Evolutionary conservation across 768 basidiomycete species (phyloP).

Genomic region (Imleria badia): DNA sequence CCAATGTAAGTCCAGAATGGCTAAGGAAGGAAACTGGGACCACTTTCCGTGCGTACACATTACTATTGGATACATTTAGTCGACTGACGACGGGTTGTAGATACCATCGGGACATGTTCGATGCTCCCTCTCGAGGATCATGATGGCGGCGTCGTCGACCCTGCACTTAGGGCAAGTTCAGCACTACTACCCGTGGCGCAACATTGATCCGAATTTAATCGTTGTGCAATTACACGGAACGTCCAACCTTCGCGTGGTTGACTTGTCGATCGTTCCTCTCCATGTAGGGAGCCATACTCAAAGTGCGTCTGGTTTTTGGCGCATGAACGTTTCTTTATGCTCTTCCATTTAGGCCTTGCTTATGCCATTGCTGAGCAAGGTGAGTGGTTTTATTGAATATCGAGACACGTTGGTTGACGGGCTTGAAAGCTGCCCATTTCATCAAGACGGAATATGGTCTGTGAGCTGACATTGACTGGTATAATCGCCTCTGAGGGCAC

Average conservation of each 20-base stretch:
- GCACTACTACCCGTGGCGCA: background rate
- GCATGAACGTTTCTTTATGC: background rate
- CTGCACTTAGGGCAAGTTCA: background rate
- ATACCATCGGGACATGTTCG: constrained; percentile 1
- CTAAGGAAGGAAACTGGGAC: background rate
- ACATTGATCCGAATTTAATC: no score
- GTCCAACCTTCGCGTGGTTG: background rate
- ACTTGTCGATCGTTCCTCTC: background rate
- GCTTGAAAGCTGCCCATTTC: background rate
- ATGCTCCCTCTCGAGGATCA: constrained; percentile 1
- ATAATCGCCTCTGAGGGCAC: no score
- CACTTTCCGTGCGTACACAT: background rate
- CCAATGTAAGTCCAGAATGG: background rate
- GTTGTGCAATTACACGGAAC: background rate
- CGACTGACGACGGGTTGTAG: background rate
- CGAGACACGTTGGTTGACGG: background rate
- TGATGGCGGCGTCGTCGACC: constrained; percentile 1
- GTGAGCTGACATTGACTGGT: background rate
- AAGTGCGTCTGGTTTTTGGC: background rate
- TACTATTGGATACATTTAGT: background rate
- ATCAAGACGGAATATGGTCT: constrained; percentile 1
- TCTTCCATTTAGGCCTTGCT: background rate
- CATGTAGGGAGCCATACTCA: constrained; percentile 2
- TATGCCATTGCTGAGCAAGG: constrained; percentile 1
- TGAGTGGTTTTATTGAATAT: background rate